Conservation (phyloP, 2,329 filamentous ascomycete genomes). For the Albophoma yamanashiensis region DNA sequence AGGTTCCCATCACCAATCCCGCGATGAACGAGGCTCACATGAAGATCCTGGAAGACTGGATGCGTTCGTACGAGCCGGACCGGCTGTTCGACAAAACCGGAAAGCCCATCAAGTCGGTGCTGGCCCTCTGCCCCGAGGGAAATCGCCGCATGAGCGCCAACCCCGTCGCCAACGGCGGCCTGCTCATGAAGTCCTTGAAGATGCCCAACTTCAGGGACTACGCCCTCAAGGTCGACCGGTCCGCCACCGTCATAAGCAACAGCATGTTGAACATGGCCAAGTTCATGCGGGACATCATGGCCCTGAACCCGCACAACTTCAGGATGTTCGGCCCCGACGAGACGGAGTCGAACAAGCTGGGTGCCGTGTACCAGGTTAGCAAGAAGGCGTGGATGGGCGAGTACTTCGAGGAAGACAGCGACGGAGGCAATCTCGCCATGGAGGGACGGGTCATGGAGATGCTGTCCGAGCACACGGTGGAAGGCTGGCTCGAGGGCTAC, state of each 20-base stretch:
- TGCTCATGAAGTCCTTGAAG: constrained; percentile 54
- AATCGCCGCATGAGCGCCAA: constrained; percentile 67
- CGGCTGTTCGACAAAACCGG: constrained; percentile 57
- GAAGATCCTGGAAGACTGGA: constrained; percentile 63
- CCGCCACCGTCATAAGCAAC: constrained; percentile 43
- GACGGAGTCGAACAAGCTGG: constrained; percentile 72
- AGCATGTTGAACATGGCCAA: constrained; percentile 62
- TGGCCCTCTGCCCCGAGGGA: constrained; percentile 53
- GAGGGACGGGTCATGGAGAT: constrained; percentile 73
- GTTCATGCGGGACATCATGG: constrained; percentile 59
- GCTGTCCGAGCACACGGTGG: constrained; percentile 69
- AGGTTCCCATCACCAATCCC: constrained; percentile 66
- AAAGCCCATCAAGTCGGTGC: constrained; percentile 51
- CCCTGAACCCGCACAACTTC: constrained; percentile 55
- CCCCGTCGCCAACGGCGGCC: constrained; percentile 62
- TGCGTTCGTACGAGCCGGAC: constrained; percentile 66
- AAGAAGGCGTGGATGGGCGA: constrained; percentile 77
- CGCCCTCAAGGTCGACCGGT: constrained; percentile 48
- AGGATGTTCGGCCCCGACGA: constrained; percentile 71
- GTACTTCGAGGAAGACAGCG: constrained; percentile 64
- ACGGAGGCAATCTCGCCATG: constrained; percentile 62
- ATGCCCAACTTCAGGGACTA: constrained; percentile 64
- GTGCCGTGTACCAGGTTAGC: constrained; percentile 57
- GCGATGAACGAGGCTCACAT: constrained; percentile 54
- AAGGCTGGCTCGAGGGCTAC: constrained; percentile 76